Evolutionary conservation across 1,139 yeast species (phyloP), one percentile per base, ranked within the genome.

Genomic region (Zygotorulaspora mrakii): DNA sequence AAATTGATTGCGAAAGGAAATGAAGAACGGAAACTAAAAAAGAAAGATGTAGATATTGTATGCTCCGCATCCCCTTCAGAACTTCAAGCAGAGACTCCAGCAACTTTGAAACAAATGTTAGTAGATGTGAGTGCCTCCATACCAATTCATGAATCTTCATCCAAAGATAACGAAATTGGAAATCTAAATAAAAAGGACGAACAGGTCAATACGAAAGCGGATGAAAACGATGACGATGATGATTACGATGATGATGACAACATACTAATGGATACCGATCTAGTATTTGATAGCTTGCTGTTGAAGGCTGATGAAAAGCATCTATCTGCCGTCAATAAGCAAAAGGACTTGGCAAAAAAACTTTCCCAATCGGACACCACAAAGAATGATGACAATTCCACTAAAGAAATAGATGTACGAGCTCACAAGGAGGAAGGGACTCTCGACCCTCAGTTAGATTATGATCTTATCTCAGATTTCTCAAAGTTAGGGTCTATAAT

Each of bases 261-360:
- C 18, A 37, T 38, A 17, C 36, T 56, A 6, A 47, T 57, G 52
- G 59, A 57, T 37, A 49, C 56, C 12, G 58, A 54, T 37, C 31
- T 49, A 18, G 50, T 55, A 5, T 57, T 57, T 38, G 58, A 57
- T 41, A 46, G 50, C 33, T 37, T 57, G n/a, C 42, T 57, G 14
- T 43, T 50, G 17, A 53, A 50, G 29, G 47, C 49, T 8, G 52
- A 53, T 33, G 43, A 41, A 21, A 41, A 44, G 10, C 40, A 42
- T 13, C 29, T 35, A 7, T 23, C 39, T 17, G 25, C 39, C 14
- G 33, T 33, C 24, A 35, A 39, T 18, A 39, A 40, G 37, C 47
- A 40, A 29, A 35, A 24, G 21, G 47, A 40, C 22, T 33, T 35
- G 32, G 35, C 33, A 14, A 25, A 31, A 20, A 40, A 43, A 30